These are phyloP conservation scores for Sugiyamaella xylanicola DNA, from an alignment of 1,139 yeast genomes.

Conservation along the genomic window DNA sequence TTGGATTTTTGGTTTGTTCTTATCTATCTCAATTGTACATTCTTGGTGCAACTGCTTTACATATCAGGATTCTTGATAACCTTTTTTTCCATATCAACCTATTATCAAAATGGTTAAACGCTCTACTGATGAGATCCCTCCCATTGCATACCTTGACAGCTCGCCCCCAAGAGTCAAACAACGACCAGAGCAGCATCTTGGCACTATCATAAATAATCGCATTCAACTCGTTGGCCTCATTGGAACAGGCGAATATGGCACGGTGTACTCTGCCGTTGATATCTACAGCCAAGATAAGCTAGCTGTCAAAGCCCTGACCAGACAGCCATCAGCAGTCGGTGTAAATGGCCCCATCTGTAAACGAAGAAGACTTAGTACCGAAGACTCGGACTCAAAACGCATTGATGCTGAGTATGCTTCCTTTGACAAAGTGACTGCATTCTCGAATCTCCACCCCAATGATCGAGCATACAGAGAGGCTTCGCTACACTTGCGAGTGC, in stretches of 20 bases:
- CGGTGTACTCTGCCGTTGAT: constrained; percentile 73
- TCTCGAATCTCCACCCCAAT: constrained; percentile 12
- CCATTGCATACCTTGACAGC: background rate
- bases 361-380: background rate
- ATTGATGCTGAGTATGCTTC: constrained; percentile 14
- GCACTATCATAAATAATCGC: constrained; percentile 20
- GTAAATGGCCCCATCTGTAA: background rate
- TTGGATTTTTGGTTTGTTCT: background rate
- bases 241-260: constrained; percentile 89
- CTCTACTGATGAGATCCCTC: background rate
- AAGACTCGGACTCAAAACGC: background rate
- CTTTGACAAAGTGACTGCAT: constrained; percentile 16
- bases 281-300: constrained; percentile 51
- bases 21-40: background rate
- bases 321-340: constrained; percentile 3
- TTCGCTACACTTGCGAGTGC: constrained; percentile 70
- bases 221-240: constrained; percentile 31
- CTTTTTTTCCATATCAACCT: too few species aligned
- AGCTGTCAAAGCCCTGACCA: constrained; percentile 74
- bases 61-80: too few species aligned
- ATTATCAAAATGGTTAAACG: background rate
- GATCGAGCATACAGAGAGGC: constrained; percentile 57
- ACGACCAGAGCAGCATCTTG: constrained; percentile 13
- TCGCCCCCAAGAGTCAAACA: background rate
- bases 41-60: background rate